Evolutionary conservation across 257 asterid genomes (phyloP).

Genomic region (Lycium ferocissimum): DNA sequence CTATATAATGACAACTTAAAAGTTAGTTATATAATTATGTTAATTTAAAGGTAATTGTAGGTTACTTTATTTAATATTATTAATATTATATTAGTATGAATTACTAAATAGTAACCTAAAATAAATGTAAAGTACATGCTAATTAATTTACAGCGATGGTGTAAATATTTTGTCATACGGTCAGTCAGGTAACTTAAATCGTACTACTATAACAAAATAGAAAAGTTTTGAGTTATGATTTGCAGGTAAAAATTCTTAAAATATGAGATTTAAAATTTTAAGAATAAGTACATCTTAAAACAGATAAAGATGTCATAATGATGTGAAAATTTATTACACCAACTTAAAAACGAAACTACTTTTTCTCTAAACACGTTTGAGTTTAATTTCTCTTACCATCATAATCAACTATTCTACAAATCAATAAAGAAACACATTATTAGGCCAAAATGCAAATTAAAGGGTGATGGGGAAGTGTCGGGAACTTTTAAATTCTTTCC

Average conservation of each 20-base stretch:
- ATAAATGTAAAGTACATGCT: too few species aligned
- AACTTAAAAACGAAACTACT: too few species aligned
- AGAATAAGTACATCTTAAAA: too few species aligned
- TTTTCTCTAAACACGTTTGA: not conserved
- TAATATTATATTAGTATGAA: not conserved
- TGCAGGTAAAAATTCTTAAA: too few species aligned
- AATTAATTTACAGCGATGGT: too few species aligned
- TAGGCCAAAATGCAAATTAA: not conserved
- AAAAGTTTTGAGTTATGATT: slow-evolving; percentile 16
- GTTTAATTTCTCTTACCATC: not conserved
- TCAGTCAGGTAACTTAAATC: not conserved
- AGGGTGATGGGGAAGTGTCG: not conserved
- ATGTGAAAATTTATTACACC: too few species aligned
- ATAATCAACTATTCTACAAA: not conserved
- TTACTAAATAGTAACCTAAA: not conserved
- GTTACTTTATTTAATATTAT: slow-evolving; percentile 23
- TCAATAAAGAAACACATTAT: not conserved
- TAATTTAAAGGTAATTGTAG: too few species aligned
- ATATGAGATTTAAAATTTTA: too few species aligned
- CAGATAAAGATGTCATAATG: too few species aligned
- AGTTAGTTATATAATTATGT: too few species aligned
- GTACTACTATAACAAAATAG: slow-evolving; percentile 38
- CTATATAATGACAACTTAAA: too few species aligned
- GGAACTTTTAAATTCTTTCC: not conserved
- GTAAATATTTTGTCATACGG: too few species aligned